phyloP scores from a whole-genome alignment of 805 yeast species.

The Zygotorulaspora danielsina region DNA sequence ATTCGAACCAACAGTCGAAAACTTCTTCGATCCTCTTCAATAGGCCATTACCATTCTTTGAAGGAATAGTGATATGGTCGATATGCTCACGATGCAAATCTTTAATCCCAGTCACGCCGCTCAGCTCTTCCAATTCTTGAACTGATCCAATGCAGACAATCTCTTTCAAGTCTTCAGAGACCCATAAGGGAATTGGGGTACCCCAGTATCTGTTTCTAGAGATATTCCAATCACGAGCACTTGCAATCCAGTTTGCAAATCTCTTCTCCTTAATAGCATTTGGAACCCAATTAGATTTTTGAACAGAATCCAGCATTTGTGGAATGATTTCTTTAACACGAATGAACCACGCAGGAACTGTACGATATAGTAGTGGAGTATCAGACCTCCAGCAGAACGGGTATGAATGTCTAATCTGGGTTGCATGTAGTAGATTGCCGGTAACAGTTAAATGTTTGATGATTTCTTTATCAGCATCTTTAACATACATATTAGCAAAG shows the following conservation, averaged over 20 bases:
- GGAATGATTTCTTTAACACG: slow-evolving; percentile 85
- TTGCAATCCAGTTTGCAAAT: slow-evolving; percentile 96
- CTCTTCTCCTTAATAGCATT: slow-evolving; percentile 84
- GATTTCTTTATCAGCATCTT: slow-evolving; percentile 91
- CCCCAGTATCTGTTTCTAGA: slow-evolving; percentile 99
- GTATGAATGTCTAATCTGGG: slow-evolving; percentile 91
- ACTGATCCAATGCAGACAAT: slow-evolving; percentile 90
- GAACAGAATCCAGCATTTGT: slow-evolving; percentile 80
- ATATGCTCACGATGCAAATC: slow-evolving; percentile 93
- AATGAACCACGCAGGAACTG: slow-evolving; percentile 98
- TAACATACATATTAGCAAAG: slow-evolving; percentile 80
- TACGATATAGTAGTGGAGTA: slow-evolving; percentile 91
- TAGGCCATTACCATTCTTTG: slow-evolving; percentile 79
- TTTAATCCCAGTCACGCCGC: slow-evolving; percentile 75
- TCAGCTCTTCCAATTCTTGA: slow-evolving; percentile 75
- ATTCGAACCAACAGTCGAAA: slow-evolving; percentile 99
- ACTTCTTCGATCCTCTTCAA: slow-evolving; percentile 94
- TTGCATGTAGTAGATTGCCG: slow-evolving; percentile 68
- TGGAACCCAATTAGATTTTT: slow-evolving; percentile 93
- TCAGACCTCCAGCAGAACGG: slow-evolving; percentile 99
- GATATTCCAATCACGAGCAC: slow-evolving; percentile 98
- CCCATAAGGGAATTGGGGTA: slow-evolving; percentile 98
- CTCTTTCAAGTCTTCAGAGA: slow-evolving; percentile 87
- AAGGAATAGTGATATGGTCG: slow-evolving; percentile 90
- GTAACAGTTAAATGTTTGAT: slow-evolving; percentile 75